A percentile compares a stretch with the other conserved stretches of the same genome.
Conservation (phyloP, 176 grass and related monocot genomes). For the Hordeum marinum region DNA sequence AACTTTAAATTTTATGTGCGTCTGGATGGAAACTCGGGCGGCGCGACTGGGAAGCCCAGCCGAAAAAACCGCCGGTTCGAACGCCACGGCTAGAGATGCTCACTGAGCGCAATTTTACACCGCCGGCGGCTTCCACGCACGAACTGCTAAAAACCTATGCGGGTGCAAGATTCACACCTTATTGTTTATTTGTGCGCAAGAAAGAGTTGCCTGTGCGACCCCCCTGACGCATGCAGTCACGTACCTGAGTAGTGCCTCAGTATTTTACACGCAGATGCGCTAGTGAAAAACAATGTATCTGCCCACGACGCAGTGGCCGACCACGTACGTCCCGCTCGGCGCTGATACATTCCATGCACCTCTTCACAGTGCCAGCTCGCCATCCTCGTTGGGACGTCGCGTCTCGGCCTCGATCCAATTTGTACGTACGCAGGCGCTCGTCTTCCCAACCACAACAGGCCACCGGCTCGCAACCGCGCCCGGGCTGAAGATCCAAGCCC, state of each 20-base stretch:
- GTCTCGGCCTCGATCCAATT: neutral
- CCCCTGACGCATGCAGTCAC: neutral
- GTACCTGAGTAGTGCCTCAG: neutral
- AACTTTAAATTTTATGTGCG: too few relatives aligned
- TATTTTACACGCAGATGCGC: neutral
- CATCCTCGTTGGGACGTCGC: neutral
- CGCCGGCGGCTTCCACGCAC: too few relatives aligned
- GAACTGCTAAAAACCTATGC: too few relatives aligned
- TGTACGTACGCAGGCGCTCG: neutral
- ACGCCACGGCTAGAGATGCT: too few relatives aligned
- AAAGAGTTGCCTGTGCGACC: neutral
- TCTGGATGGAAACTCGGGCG: too few relatives aligned
- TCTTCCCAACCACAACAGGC: neutral
- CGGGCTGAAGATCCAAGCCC: constrained; percentile 17
- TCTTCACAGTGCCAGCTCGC: too few relatives aligned
- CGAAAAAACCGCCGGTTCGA: too few relatives aligned
- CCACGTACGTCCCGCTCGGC: neutral
- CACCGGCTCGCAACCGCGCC: neutral
- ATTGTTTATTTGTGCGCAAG: neutral
- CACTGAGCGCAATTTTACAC: too few relatives aligned
- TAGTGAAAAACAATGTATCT: neutral
- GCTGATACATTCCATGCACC: neutral
- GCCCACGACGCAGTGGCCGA: neutral
- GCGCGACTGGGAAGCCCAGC: too few relatives aligned
- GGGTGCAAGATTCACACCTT: neutral